phyloP scores from a whole-genome alignment of 208 protist species.

The Leishmania turanica region DNA sequence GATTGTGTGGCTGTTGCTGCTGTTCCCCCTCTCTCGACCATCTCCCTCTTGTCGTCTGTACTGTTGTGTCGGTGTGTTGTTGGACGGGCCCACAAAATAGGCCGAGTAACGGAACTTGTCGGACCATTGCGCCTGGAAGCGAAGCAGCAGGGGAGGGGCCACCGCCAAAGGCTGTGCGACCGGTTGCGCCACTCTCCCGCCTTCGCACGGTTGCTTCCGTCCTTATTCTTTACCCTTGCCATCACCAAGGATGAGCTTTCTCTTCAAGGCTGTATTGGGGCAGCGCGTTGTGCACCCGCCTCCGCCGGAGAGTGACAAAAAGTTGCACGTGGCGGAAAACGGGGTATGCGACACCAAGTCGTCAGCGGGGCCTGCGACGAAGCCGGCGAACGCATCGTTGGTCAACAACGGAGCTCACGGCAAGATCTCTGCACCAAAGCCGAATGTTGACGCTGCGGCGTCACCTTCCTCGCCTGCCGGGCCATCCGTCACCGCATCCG shows the following conservation, averaged over 20 bases:
- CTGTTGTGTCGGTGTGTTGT: background rate
- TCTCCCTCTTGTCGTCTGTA: background rate
- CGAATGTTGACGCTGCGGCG: background rate
- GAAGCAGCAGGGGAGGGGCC: background rate
- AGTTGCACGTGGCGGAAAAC: background rate
- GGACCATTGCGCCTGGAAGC: background rate
- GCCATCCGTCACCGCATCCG: background rate
- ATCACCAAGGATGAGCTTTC: slow-evolving; percentile 60
- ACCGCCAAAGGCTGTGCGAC: background rate
- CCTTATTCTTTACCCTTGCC: background rate
- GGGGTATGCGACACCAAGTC: background rate
- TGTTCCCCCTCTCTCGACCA: background rate
- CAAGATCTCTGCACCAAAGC: background rate
- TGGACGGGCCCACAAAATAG: background rate
- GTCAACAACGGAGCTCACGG: background rate
- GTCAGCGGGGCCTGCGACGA: background rate
- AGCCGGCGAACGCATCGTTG: background rate
- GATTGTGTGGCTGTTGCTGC: background rate
- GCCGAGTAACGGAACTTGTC: background rate
- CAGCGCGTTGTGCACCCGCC: slow-evolving; percentile 77
- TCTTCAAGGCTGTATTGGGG: slow-evolving; percentile 75
- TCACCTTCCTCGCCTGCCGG: background rate
- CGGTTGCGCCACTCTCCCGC: background rate
- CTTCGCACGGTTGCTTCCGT: background rate
- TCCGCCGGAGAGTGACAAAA: background rate